Base-by-base conservation (phyloP, 805 yeast genomes). In the Kregervanrija fluxuum region DNA sequence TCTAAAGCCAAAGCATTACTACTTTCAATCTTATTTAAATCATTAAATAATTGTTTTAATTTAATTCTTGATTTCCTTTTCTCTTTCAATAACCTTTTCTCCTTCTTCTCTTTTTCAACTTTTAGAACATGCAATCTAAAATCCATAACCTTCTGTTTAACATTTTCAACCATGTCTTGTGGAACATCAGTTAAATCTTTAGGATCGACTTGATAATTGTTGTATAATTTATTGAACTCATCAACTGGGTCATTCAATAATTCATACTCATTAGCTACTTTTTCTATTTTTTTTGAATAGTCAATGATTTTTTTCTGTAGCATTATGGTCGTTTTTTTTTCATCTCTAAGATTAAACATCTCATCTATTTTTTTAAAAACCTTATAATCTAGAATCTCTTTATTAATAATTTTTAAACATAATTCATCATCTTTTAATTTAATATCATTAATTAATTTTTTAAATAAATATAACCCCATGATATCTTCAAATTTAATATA, bases 141-240 rank as follows among this genome's bases (percentile, higher is more conserved):
- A 48, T 71, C 74, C 46, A 78, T 66, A 45, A 81, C 72, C 46
- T 75, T 78, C 44, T 69, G 68, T 14, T 68, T 71, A 33, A 80
- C 74, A n/a, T 63, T 65, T 15, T 77, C 80, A 38, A 73, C 59
- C 66, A 75, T 64, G 22, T 74, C 73, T 17, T 62, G 59, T 2
- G 86, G 85, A 4, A 80, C 73, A 50, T 77, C 85, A 11, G 69
- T 62, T 43, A 81, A 57, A 52, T 80, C 85, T 38, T 66, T 62
- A n/a, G 70, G 67, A 54, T 81, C 83, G 31, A 81, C 74, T 43
- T 71, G 68, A 55, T 81, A 80, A 3, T 49, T 51, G 11, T 49
- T 47, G 28, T 56, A 48, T 33, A 50, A 35, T 14, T 34, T 41
- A 4, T 46, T 46, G 13, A 38, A 41, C n/a, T 51, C 57, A 37